Evolutionary conservation across 305 asterid genomes (phyloP), one percentile per base, ranked within the genome.

Genomic region (Caryopteris hybrid): DNA sequence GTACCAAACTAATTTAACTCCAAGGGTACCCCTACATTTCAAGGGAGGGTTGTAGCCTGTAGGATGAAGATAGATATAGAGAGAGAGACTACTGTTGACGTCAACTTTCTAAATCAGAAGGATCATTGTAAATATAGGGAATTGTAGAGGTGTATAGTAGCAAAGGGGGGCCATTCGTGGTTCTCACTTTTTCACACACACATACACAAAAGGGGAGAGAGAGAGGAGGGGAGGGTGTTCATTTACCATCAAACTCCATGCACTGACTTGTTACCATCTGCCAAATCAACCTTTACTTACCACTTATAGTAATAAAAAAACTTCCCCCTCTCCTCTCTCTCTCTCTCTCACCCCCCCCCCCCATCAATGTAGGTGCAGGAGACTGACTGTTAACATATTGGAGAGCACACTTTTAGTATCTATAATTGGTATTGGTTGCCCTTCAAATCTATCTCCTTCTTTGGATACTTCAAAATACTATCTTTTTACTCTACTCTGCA

Each of bases 211-310:
- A 4, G 8, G 13, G 3, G 13, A 38, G 11, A 38, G 43, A 38
- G 11, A 38, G 43, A 43, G 61, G 5, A 4, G 60, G 65, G 64
- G 64, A 36, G 64, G 61, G 64, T 47, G 45, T 68, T 47, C 71
- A 70, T 65, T 74, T 66, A 41, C 39, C 74, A 67, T 17, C 69
- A 45, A 57, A 45, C 41, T 18, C 2, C 5, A 21, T 66, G 68
- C 73, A 65, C 47, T 69, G 83, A 82, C 71, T 78, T 63, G 88
- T 82, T 80, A 34, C 69, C 84, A 78, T 82, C 82, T 51, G 50
- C 45, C 47, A 78, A 64, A 80, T 65, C 80, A 64, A 74, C 72
- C 76, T 70, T 68, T 67, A 65, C 38, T 68, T 79, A 13, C 88
- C 77, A 68, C 45, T 71, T 81, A 57, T 79, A 62, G 90, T 46